phyloP scores from a whole-genome alignment of 352 stramenopile species.

The Aphanomyces stellatus region DNA sequence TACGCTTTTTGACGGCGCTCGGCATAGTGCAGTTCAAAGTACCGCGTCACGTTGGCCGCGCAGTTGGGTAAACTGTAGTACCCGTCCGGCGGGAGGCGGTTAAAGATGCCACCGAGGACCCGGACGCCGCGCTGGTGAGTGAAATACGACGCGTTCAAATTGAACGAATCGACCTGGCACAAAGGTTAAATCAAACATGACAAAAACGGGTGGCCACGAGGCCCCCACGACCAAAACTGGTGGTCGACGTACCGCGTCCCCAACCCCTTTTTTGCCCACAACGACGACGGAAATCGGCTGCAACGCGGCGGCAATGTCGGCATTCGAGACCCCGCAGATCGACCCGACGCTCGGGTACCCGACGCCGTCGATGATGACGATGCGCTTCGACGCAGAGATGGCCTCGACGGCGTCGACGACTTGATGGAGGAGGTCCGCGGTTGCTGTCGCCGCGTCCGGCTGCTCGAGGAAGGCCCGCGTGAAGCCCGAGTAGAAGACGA shows the following conservation, averaged over 20 bases:
- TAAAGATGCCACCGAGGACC: conserved; percentile 96
- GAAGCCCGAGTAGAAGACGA: conserved; percentile 97
- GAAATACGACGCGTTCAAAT: conserved; percentile 96
- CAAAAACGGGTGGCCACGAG: not conserved
- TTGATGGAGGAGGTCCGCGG: conserved; percentile 74
- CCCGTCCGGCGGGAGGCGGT: conserved; percentile 85
- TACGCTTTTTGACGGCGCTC: conserved; percentile 48
- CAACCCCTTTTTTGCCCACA: conserved; percentile 93
- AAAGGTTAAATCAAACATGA: not conserved
- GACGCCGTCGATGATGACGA: conserved; percentile 96
- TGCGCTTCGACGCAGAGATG: conserved; percentile 77
- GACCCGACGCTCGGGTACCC: conserved; percentile 91
- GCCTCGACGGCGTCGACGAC: conserved; percentile 81
- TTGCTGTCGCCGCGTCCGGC: conserved; percentile 73
- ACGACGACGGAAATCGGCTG: conserved; percentile 82
- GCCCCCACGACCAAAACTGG: too few species aligned
- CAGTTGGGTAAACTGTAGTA: conserved; percentile 95
- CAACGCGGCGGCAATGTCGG: conserved; percentile 54
- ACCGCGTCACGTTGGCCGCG: conserved; percentile 75
- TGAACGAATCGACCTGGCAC: conserved; percentile 89
- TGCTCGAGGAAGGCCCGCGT: conserved; percentile 91
- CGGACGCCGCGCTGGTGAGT: conserved; percentile 74
- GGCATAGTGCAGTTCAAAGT: conserved; percentile 83
- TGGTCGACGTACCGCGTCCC: conserved; percentile 58
- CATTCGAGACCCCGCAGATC: conserved; percentile 84